phyloP scores from a whole-genome alignment of 139 green algal species.

The Picochlorum costavermella region DNA sequence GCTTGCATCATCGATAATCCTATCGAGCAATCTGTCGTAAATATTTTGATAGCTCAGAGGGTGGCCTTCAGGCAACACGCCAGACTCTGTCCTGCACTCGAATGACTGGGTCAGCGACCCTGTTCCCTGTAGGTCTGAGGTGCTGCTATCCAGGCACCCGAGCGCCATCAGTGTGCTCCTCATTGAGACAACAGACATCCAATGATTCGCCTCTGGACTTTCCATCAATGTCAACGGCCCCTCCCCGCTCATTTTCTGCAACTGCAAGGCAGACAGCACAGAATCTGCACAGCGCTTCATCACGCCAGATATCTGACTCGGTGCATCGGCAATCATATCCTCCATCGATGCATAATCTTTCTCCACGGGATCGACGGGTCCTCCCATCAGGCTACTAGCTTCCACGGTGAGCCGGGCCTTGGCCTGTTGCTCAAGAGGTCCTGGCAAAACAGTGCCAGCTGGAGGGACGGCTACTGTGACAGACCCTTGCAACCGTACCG shows the following conservation, averaged over 20 bases:
- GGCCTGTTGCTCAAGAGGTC: constrained; percentile 18
- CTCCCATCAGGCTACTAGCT: constrained; percentile 14
- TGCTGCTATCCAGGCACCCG: not conserved
- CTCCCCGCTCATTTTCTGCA: constrained; percentile 38
- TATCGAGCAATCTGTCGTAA: constrained; percentile 11
- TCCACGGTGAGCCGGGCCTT: constrained; percentile 4
- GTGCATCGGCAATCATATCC: constrained; percentile 3
- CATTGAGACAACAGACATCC: constrained; percentile 15
- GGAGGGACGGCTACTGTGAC: constrained; percentile 18
- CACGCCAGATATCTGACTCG: constrained; percentile 5
- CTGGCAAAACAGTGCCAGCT: constrained; percentile 19
- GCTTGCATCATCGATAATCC: constrained; percentile 5
- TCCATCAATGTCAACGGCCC: constrained; percentile 38
- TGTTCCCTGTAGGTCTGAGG: not conserved
- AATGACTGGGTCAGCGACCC: not conserved
- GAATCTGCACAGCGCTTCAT: constrained; percentile 5
- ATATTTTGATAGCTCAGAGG: constrained; percentile 5
- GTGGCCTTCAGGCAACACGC: constrained; percentile 39
- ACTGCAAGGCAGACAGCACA: constrained; percentile 23
- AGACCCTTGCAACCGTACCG: constrained; percentile 22
- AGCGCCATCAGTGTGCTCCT: not conserved
- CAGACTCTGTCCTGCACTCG: constrained; percentile 38
- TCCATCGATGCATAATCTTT: constrained; percentile 10
- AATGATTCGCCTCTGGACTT: constrained; percentile 34
- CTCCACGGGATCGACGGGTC: not conserved